These are phyloP conservation scores for Tetrahymena thermophila DNA, from an alignment of 73 alveolate species.

Conservation along the genomic window DNA sequence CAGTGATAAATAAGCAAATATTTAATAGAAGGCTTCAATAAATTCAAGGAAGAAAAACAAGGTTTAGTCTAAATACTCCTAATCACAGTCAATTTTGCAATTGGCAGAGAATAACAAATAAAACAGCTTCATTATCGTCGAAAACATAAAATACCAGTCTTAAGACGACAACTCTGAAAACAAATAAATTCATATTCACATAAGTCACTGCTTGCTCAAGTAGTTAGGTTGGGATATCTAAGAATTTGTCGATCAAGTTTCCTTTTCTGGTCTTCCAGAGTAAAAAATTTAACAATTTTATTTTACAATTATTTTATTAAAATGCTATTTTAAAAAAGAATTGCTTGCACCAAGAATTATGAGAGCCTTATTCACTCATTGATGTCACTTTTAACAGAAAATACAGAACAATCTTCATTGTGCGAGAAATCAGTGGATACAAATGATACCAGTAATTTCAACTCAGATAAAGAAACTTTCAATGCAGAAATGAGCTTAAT, in stretches of 20 bases:
- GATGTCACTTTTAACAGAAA: background rate
- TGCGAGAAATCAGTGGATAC: background rate
- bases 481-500: background rate
- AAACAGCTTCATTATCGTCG: background rate
- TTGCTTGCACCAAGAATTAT: background rate
- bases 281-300: background rate
- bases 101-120: background rate
- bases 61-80: background rate
- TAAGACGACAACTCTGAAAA: background rate
- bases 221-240: background rate
- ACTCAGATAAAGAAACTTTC: background rate
- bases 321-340: background rate
- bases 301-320: background rate
- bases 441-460: background rate
- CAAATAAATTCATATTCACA: background rate
- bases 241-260: background rate
- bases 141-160: background rate
- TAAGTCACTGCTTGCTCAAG: background rate
- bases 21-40: background rate
- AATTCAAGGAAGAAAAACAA: background rate
- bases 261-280: background rate
- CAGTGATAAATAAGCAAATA: background rate
- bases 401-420: background rate
- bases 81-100: background rate
- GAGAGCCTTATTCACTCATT: background rate